A percentile compares a stretch with the other conserved stretches of the same genome.
phyloP scores from a whole-genome alignment of 345 rosid species.

The Ceriops tagal region DNA sequence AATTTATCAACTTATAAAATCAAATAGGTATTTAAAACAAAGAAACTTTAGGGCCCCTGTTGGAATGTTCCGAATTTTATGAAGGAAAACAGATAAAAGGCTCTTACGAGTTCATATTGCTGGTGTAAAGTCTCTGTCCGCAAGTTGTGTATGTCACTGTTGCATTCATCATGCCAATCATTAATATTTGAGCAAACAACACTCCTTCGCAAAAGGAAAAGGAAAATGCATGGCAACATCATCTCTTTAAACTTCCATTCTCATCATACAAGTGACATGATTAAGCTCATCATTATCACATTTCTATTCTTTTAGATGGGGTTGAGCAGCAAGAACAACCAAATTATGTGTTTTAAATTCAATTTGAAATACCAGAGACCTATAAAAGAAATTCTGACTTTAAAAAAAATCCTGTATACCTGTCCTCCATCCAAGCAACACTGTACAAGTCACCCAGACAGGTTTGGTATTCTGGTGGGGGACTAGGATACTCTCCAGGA shows the following conservation, averaged over 20 bases:
- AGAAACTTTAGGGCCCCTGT: neutral
- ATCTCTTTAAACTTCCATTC: neutral
- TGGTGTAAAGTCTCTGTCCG: constrained; percentile 72
- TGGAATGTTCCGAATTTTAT: neutral
- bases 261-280: neutral
- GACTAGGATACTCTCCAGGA: constrained; percentile 86
- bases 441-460: constrained; percentile 98
- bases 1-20: neutral
- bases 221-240: neutral
- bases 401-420: constrained; percentile 38
- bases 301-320: neutral
- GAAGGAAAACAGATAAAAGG: neutral
- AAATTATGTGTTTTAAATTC: neutral
- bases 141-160: constrained; percentile 87
- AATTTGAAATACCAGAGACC: neutral
- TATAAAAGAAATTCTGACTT: neutral
- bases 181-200: neutral
- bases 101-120: constrained; percentile 82
- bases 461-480: constrained; percentile 88
- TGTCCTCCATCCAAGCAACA: constrained; percentile 98
- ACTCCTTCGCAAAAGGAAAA: neutral
- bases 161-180: constrained; percentile 13
- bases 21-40: neutral
- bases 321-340: neutral
- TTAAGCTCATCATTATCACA: neutral